Conservation (phyloP, 345 rosid genomes). For the Firmiana major region DNA sequence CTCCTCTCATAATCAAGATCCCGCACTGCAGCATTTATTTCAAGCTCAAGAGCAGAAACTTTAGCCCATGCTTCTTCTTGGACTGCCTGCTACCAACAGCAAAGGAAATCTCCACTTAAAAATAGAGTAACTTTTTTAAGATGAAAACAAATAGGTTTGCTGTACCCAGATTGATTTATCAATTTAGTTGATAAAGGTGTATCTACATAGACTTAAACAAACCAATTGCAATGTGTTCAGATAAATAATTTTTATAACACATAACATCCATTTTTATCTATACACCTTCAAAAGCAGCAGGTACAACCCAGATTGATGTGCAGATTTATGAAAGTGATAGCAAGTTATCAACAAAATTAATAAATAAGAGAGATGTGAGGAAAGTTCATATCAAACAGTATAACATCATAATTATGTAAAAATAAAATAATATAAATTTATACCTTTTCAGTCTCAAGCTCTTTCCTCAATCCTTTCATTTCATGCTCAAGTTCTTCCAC, state of each 20-base stretch:
- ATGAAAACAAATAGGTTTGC: not conserved
- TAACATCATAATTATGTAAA: not conserved
- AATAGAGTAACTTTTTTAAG: slow-evolving; percentile 9
- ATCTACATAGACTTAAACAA: not conserved
- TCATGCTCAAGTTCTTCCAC: slow-evolving; percentile 76
- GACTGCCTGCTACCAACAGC: slow-evolving; percentile 92
- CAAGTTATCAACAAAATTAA: not conserved
- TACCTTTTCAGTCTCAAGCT: slow-evolving; percentile 89
- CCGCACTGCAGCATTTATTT: slow-evolving; percentile 67
- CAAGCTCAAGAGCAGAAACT: slow-evolving; percentile 84
- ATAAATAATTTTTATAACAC: not conserved
- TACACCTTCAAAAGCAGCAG: not conserved
- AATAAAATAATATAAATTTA: slow-evolving; percentile 21
- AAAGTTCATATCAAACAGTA: not conserved
- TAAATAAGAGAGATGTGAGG: no score
- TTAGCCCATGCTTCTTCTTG: slow-evolving; percentile 98
- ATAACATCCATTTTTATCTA: not conserved
- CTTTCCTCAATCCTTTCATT: slow-evolving; percentile 49
- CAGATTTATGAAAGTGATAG: not conserved
- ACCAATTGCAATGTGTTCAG: not conserved
- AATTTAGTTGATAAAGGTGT: not conserved
- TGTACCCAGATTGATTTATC: not conserved
- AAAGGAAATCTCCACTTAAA: slow-evolving; percentile 59
- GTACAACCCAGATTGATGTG: not conserved
- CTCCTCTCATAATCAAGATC: slow-evolving; percentile 96